phyloP scores from a whole-genome alignment of 139 green algal genomes.

The Chlamydomonas eustigma region DNA sequence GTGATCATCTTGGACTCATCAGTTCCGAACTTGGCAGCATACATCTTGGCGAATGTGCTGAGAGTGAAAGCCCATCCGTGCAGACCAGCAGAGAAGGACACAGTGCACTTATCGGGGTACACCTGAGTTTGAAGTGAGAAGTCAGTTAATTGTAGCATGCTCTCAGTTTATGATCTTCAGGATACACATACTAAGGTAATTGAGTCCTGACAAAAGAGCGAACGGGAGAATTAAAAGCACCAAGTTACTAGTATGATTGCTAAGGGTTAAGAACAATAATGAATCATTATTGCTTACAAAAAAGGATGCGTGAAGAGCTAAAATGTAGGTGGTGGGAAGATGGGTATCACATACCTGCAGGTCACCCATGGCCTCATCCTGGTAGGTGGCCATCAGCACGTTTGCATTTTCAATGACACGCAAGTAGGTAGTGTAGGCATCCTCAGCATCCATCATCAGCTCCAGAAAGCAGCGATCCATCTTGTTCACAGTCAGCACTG shows the following conservation, averaged over 20 bases:
- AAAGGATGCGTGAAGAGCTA: too few species aligned
- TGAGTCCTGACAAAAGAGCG: too few species aligned
- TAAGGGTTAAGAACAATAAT: too few species aligned
- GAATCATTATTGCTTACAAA: too few species aligned
- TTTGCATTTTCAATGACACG: conserved; percentile 98
- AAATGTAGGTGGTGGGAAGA: too few species aligned
- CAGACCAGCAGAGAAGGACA: conserved; percentile 97
- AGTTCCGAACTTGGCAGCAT: conserved; percentile 95
- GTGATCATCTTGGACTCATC: conserved; percentile 57
- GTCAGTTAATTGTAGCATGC: too few species aligned
- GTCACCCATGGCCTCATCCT: conserved; percentile 93
- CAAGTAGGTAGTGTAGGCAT: conserved; percentile 91
- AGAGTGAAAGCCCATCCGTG: conserved; percentile 99
- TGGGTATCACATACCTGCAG: conserved; percentile 65
- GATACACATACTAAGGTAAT: too few species aligned
- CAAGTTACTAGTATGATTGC: too few species aligned
- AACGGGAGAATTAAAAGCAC: too few species aligned
- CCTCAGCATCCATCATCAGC: conserved; percentile 91
- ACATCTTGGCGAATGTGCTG: conserved; percentile 94
- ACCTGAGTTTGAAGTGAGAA: too few species aligned
- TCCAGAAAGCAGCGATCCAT: conserved; percentile 99
- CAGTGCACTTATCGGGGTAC: conserved; percentile 95
- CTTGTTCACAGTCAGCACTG: conserved; percentile 99
- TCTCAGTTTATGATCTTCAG: too few species aligned
- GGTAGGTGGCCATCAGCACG: conserved; percentile 98